Evolutionary conservation across 2,329 filamentous ascomycete species (phyloP), one percentile per base, ranked within the genome.

Genomic region (Talaromyces sp.): DNA sequence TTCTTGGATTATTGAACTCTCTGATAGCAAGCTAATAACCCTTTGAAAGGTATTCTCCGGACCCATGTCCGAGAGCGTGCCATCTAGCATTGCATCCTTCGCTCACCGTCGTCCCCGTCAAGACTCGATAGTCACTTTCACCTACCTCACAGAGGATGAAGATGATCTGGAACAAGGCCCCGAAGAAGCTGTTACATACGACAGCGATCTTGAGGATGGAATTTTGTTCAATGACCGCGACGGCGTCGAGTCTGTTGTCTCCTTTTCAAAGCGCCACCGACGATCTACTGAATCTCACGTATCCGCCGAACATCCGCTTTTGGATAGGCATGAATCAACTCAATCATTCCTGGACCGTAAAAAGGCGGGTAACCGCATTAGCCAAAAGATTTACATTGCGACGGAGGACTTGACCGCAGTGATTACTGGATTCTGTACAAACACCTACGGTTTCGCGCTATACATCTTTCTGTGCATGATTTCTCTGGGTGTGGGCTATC

Each of bases 341-440:
- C 85, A 85, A 61, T 95, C 92, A 13, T 85, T 88, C 68, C 84
- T 82, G 35, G 92, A 90, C 72, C 83, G 84, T 35, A 79, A 81
- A 67, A 86, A 84, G 59, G 82, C 81, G 47, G 86, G 85, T 11
- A 86, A 87, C 48, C 87, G 91, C 65, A 82, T 85, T 33, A 96
- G 85, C 72, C 95, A 99, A 77, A 98, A 97, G 79, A 85, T 97
- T 27, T 95, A 97, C 77, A 93, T 99, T 78, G 83, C 88, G 65
- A 96, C 92, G 48, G 95, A 99, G 77, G 95, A 99, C 76, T 82
- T 99, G 68, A 97, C 93, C 0, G 93, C 97, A 71, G 94, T 93
- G 33, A 88, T 98, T 73, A 92, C 94, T 27, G 95, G 95, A 0
- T 99, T 98, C 77, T 87, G 85, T 59, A 97, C 93, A 3, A 94